Conservation (phyloP, 225 moss, liverwort and hornwort genomes). For the Asterella californica region DNA sequence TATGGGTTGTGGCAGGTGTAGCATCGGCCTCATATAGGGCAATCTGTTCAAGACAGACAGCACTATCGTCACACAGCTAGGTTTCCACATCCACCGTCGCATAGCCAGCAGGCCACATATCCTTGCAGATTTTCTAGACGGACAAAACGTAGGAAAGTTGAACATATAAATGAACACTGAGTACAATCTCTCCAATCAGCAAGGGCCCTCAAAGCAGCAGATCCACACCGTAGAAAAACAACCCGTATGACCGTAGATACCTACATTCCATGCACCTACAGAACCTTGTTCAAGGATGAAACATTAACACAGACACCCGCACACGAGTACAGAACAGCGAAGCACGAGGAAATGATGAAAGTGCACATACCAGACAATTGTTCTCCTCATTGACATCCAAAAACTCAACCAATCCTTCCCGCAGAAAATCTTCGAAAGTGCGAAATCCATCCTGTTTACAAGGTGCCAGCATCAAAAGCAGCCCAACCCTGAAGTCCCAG, state of each 20-base stretch:
- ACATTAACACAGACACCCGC: too few species aligned
- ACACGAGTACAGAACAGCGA: background rate
- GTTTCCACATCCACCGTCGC: too few species aligned
- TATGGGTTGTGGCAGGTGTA: slow-evolving; percentile 71
- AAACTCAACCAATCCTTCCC: slow-evolving; percentile 94
- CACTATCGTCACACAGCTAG: background rate
- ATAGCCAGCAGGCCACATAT: background rate
- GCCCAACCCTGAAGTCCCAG: background rate
- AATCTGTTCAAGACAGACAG: slow-evolving; percentile 51
- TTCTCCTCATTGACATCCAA: slow-evolving; percentile 99
- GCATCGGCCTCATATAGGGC: slow-evolving; percentile 94
- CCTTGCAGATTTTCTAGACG: background rate
- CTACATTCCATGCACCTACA: background rate
- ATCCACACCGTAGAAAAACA: background rate
- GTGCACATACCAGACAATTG: slow-evolving; percentile 69
- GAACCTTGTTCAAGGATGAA: background rate
- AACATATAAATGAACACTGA: too few species aligned
- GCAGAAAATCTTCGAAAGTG: slow-evolving; percentile 93
- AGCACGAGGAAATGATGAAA: background rate
- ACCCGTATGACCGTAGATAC: background rate
- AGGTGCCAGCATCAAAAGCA: background rate
- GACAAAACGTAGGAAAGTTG: too few species aligned
- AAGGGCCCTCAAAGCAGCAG: too few species aligned
- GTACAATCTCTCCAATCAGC: too few species aligned
- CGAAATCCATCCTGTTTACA: slow-evolving; percentile 86